Conservation (phyloP, 192 early-diverging fungal genomes). For the Gaertneriomyces sp. region DNA sequence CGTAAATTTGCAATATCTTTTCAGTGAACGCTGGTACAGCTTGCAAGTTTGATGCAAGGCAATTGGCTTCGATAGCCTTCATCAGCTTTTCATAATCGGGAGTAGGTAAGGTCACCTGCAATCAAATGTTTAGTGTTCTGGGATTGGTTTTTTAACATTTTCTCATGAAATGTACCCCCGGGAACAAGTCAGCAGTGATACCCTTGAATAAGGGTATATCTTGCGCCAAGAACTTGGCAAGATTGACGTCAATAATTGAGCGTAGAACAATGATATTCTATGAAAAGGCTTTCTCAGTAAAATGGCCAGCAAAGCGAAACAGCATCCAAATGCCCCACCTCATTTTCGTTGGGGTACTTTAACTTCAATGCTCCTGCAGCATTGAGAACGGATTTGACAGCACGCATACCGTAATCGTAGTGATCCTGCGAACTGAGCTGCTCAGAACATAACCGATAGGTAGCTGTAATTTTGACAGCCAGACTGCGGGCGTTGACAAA, state of each 20-base stretch:
- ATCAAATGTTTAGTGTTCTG: too few species aligned
- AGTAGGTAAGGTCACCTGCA: slow-evolving; percentile 39
- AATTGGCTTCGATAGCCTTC: slow-evolving; percentile 40
- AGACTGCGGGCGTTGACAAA: slow-evolving; percentile 53
- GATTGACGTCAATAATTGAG: slow-evolving; percentile 61
- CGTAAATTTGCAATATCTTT: slow-evolving; percentile 59
- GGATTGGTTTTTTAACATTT: too few species aligned
- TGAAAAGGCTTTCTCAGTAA: background rate
- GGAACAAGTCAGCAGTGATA: slow-evolving; percentile 61
- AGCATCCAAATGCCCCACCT: slow-evolving; percentile 18
- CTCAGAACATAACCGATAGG: slow-evolving; percentile 58
- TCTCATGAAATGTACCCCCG: slow-evolving; percentile 27
- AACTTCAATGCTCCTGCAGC: slow-evolving; percentile 55
- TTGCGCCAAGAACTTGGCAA: slow-evolving; percentile 58
- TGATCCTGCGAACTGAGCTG: slow-evolving; percentile 62
- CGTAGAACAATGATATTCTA: slow-evolving; percentile 51
- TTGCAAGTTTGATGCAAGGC: slow-evolving; percentile 49
- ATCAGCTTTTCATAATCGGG: slow-evolving; percentile 54
- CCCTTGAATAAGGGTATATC: slow-evolving; percentile 64
- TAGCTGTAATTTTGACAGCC: slow-evolving; percentile 58
- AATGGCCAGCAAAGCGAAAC: background rate
- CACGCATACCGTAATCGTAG: slow-evolving; percentile 63
- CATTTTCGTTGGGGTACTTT: slow-evolving; percentile 59
- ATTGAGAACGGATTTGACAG: slow-evolving; percentile 58
- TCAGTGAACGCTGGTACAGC: slow-evolving; percentile 54